Conservation (phyloP, 2,329 filamentous ascomycete species). For the Fusarium proliferatum region DNA sequence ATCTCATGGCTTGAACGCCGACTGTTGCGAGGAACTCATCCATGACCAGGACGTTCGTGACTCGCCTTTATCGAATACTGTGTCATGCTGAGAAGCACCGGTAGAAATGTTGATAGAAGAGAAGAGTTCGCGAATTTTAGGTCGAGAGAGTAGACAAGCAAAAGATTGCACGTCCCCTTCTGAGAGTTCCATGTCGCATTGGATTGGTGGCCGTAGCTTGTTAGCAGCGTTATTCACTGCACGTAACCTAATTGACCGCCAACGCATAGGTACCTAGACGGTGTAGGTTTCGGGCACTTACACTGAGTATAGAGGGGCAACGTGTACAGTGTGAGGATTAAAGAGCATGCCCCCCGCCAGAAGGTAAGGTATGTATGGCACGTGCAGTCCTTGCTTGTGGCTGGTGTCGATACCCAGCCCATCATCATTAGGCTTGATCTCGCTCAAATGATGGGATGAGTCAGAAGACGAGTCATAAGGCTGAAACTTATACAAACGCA, state of each 20-base stretch:
- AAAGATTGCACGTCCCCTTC: constrained; percentile 23
- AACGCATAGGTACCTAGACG: constrained; percentile 3
- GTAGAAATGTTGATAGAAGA: background rate
- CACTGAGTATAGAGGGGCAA: constrained; percentile 27
- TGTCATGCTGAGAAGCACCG: constrained; percentile 26
- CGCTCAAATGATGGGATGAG: background rate
- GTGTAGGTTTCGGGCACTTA: constrained; percentile 10
- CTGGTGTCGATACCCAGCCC: constrained; percentile 20
- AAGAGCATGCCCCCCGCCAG: constrained; percentile 15
- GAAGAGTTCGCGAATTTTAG: background rate
- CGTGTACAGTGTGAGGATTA: constrained; percentile 38
- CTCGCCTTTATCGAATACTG: background rate
- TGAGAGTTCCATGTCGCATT: constrained; percentile 22
- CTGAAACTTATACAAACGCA: background rate
- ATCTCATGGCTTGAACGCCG: constrained; percentile 83
- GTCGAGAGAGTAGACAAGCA: background rate
- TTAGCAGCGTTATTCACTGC: constrained; percentile 29
- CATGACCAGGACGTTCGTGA: constrained; percentile 61
- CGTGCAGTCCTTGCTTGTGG: constrained; percentile 27
- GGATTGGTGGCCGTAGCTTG: constrained; percentile 21
- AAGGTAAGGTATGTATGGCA: constrained; percentile 7
- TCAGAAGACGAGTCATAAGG: background rate
- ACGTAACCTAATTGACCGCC: constrained; percentile 28
- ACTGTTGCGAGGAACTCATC: constrained; percentile 69
- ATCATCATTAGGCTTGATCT: constrained; percentile 17